Evolutionary conservation across 2,329 filamentous ascomycete species (phyloP).

Genomic region (Colletotrichum cereale): DNA sequence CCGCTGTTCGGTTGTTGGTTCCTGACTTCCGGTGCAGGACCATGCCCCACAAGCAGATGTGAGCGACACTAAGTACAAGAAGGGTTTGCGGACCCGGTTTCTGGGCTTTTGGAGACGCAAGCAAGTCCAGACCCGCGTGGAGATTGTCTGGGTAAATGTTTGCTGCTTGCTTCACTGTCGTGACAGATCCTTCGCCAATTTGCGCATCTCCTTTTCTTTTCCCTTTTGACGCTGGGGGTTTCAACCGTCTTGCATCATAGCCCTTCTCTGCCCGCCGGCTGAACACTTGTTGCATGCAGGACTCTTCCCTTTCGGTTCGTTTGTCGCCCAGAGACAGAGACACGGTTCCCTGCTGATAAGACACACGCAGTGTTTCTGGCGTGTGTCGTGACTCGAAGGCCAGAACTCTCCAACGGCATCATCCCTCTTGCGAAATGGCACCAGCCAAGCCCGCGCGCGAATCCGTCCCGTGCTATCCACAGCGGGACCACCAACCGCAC

Average conservation of each 20-base stretch:
- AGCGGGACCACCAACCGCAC: slow-evolving; percentile 30
- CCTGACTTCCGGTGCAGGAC: slow-evolving; percentile 22
- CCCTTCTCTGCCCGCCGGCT: not conserved
- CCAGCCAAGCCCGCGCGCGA: slow-evolving; percentile 15
- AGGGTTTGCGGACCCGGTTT: not conserved
- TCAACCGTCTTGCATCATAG: slow-evolving; percentile 26
- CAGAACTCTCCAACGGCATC: slow-evolving; percentile 23
- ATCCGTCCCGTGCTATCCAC: slow-evolving; percentile 36
- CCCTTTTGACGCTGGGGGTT: slow-evolving; percentile 23
- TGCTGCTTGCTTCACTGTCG: slow-evolving; percentile 4
- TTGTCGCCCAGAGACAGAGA: not conserved
- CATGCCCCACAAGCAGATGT: not conserved
- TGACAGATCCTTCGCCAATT: not conserved
- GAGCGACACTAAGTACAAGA: not conserved
- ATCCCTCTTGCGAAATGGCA: slow-evolving; percentile 27
- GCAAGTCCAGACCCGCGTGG: not conserved
- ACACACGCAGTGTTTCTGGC: slow-evolving; percentile 21
- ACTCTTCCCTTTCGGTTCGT: slow-evolving; percentile 11
- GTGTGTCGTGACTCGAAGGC: slow-evolving; percentile 9
- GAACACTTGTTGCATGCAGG: not conserved
- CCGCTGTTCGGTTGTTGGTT: slow-evolving; percentile 36
- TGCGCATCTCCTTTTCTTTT: slow-evolving; percentile 15
- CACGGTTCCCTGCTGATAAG: slow-evolving; percentile 21
- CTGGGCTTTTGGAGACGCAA: not conserved
- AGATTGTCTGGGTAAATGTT: not conserved